phyloP scores from a whole-genome alignment of 1,284 basidiomycete species.

The Ustilago loliicola region DNA sequence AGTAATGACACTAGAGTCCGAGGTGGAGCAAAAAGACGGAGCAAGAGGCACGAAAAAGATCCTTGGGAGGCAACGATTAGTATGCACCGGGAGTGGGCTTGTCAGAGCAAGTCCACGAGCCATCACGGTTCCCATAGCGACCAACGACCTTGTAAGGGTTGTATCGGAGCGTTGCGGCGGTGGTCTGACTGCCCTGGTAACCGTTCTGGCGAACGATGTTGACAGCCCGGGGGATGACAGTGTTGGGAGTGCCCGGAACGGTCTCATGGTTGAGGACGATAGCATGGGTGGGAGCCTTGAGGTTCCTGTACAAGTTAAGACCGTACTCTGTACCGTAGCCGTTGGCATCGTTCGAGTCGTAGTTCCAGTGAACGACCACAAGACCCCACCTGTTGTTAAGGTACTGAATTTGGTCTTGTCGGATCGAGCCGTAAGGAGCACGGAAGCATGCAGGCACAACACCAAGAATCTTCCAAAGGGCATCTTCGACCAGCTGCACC shows the following conservation, averaged over 20 bases:
- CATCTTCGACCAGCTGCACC: slow-evolving; percentile 59
- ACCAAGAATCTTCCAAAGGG: slow-evolving; percentile 62
- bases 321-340: slow-evolving; percentile 34
- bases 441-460: slow-evolving; percentile 59
- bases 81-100: slow-evolving; percentile 41
- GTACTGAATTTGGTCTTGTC: slow-evolving; percentile 45
- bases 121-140: slow-evolving; percentile 40
- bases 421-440: slow-evolving; percentile 57
- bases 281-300: slow-evolving; percentile 49
- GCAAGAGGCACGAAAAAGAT: background rate
- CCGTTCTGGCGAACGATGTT: slow-evolving; percentile 54
- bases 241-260: slow-evolving; percentile 39
- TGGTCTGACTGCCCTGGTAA: slow-evolving; percentile 52
- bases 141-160: slow-evolving; percentile 61
- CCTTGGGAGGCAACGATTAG: background rate
- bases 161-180: slow-evolving; percentile 42
- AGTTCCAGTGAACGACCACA: slow-evolving; percentile 58
- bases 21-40: slow-evolving; percentile 1
- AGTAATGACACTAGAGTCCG: background rate
- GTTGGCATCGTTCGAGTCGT: slow-evolving; percentile 53
- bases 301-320: slow-evolving; percentile 43
- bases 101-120: slow-evolving; percentile 56
- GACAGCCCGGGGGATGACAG: slow-evolving; percentile 56
- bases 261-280: slow-evolving; percentile 66
- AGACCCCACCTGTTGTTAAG: slow-evolving; percentile 57